Conservation (phyloP, 2,329 filamentous ascomycete genomes). For the Fulvia fulva region DNA sequence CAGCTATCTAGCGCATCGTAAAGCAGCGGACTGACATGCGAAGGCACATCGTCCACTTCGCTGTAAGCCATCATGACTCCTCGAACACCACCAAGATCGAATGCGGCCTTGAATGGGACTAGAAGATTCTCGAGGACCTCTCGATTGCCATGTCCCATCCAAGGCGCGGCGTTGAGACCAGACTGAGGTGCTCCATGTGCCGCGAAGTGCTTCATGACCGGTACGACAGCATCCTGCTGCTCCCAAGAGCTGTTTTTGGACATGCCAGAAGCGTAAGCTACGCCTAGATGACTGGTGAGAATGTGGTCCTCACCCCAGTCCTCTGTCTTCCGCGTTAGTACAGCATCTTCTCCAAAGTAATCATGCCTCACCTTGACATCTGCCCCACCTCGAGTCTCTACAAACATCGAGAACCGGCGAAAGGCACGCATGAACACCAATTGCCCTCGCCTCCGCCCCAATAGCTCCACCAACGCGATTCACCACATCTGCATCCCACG, state of each 20-base stretch:
- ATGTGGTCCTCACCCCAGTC: conserved; percentile 20
- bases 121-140: conserved; percentile 16
- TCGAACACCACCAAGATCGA: conserved; percentile 15
- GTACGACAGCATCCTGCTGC: conserved; percentile 14
- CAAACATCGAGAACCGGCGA: conserved; percentile 16
- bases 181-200: conserved; percentile 15
- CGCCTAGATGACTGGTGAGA: conserved; percentile 16
- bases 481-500: conserved; percentile 14
- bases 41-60: conserved; percentile 16
- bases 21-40: conserved; percentile 16
- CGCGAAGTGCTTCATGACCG: conserved; percentile 21
- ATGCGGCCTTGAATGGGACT: conserved; percentile 14
- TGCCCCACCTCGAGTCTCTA: conserved; percentile 16
- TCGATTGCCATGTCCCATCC: conserved; percentile 17
- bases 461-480: conserved; percentile 13
- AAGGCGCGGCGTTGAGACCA: conserved; percentile 14
- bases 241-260: conserved; percentile 15
- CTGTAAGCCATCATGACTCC: conserved; percentile 21
- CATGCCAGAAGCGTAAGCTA: conserved; percentile 14
- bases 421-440: conserved; percentile 17
- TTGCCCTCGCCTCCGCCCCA: conserved; percentile 14
- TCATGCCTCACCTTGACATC: conserved; percentile 12
- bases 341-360: background rate
- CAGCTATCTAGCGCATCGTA: conserved; percentile 14
- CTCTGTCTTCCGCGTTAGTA: conserved; percentile 3